Base-by-base conservation (phyloP, 768 basidiomycete genomes). In the Leccinum obscurum region DNA sequence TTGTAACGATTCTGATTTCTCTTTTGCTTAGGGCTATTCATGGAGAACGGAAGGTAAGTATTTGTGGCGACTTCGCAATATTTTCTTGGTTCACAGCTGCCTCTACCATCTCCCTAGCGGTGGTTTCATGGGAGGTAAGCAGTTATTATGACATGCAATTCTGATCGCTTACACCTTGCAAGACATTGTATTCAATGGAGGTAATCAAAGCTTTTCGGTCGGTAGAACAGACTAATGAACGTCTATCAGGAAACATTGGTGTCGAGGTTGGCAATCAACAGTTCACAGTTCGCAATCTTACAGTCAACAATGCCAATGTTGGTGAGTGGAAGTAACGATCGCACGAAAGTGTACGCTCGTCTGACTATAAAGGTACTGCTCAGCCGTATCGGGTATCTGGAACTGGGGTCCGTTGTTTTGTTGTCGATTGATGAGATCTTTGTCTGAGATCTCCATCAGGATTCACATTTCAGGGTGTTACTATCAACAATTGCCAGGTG, bases 221-320 rank as follows among this genome's bases (percentile, higher is more conserved):
- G 83, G 26, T 50, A 17, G 13, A 26, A 30, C 17, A 28, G 49
- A n/a, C 68, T 71, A 3, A 76, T 74, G 5, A 70, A 59, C 22
- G 90, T 39, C 1, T 41, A n/a, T 44, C 24, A 70, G 68, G 81
- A 70, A 70, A 62, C 52, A 85, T 77, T 51, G 90, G 87, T 15
- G 85, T 92, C 52, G 82, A 82, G 77, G 86, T 88, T 46, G 90
- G 90, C 57, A 92, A 87, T 61, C 90, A 93, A 73, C 90, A 92
- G 80, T 88, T 88, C 63, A 87, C 86, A 0, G 83, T 87, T 53
- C 81, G 87, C 30, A 88, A 88, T 66, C 72, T 88, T 57, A 83
- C 80, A 1, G 68, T 83, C 39, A 81, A 80, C 65, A 80, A 83
- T 63, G 78, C 80, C 24, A 62, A 76, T 7, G 69, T 70, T 55